These are phyloP conservation scores for Cercospora zeina DNA, from an alignment of 2,329 filamentous ascomycete genomes.

Conservation along the genomic window DNA sequence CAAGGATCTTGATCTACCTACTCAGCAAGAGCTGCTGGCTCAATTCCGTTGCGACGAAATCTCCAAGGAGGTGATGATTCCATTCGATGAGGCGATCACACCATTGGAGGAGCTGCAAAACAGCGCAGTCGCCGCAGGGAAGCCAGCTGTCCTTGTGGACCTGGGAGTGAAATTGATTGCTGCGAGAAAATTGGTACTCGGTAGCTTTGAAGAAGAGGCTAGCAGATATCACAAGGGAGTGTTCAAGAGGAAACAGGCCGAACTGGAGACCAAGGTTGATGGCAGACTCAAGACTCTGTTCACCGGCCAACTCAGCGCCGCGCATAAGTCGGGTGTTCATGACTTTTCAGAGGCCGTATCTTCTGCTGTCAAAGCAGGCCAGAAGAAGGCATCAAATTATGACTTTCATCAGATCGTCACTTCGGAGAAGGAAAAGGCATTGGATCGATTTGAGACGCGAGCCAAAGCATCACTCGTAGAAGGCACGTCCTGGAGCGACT, in stretches of 20 bases:
- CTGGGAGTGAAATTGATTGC: slow-evolving; percentile 72
- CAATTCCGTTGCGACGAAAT: slow-evolving; percentile 99
- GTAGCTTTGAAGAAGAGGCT: slow-evolving; percentile 85
- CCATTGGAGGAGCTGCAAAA: slow-evolving; percentile 86
- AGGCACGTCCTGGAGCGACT: slow-evolving; percentile 83
- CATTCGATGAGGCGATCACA: slow-evolving; percentile 76
- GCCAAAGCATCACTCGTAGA: slow-evolving; percentile 73
- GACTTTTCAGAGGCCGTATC: slow-evolving; percentile 86
- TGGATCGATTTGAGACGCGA: slow-evolving; percentile 73
- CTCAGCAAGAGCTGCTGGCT: slow-evolving; percentile 92
- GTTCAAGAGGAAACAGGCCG: slow-evolving; percentile 78
- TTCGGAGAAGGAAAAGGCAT: slow-evolving; percentile 72
- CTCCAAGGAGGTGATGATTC: slow-evolving; percentile 77
- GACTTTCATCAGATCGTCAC: slow-evolving; percentile 95
- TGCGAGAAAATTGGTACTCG: slow-evolving; percentile 71
- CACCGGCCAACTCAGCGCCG: slow-evolving; percentile 80
- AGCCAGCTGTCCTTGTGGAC: slow-evolving; percentile 68
- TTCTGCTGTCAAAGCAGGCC: slow-evolving; percentile 82
- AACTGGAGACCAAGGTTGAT: slow-evolving; percentile 85
- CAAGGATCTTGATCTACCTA: slow-evolving; percentile 94
- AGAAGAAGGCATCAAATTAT: slow-evolving; percentile 86
- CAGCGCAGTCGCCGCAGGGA: slow-evolving; percentile 71
- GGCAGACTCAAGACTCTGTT: slow-evolving; percentile 84
- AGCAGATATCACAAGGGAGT: slow-evolving; percentile 97
- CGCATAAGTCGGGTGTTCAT: slow-evolving; percentile 82